Base-by-base conservation (phyloP, 2,329 filamentous ascomycete genomes). In the Ceratocystiopsis sp. region DNA sequence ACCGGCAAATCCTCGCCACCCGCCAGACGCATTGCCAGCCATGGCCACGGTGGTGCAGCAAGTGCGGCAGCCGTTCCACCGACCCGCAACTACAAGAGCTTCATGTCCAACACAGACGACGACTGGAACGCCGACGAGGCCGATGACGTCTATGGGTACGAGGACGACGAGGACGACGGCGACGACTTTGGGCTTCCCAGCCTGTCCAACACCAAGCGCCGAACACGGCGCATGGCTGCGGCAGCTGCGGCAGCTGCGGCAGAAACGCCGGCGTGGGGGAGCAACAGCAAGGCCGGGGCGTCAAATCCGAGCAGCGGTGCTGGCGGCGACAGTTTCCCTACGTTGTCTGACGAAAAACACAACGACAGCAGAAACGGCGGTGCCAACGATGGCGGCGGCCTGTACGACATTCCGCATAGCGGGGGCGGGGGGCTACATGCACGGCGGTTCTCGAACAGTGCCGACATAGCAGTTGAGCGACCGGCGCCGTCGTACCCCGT, bases 181-280 rank as follows among this genome's bases (percentile, higher is more conserved):
- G 89, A 96, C 59, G 89, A 96, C 57, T 96, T 96, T 61, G 89
- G 89, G 1, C 68, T 96, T 21, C 89, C 89, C 3, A 95, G 86
- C 57, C 75, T 96, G 56, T 83, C 86, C 6, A 94, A 80, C 56
- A 91, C 91, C 80, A 82, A 87, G 54, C 74, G 84, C 51, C 83
- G 84, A 57, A 66, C 71, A 17, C 67, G 65, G 49, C 63, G 66
- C 40, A 68, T 68, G 51, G 70, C 60, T 5, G 63, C 68, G 37
- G 61, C 68, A 60, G 43, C 45, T 4, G 42, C 42, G 4, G 41
- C 40, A 1, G 33, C 33, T 2, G 15, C 12, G 33, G 25, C 25
- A 29, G 25, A 29, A 8, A 8, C 10, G 10, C 10, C 25, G 25
- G 10, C 25, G 48, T 57, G 54, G 43, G 36, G 37, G 35, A 32